These are phyloP conservation scores for Neocatenulostroma microsporum DNA, from an alignment of 2,329 filamentous ascomycete genomes.

Conservation along the genomic window DNA sequence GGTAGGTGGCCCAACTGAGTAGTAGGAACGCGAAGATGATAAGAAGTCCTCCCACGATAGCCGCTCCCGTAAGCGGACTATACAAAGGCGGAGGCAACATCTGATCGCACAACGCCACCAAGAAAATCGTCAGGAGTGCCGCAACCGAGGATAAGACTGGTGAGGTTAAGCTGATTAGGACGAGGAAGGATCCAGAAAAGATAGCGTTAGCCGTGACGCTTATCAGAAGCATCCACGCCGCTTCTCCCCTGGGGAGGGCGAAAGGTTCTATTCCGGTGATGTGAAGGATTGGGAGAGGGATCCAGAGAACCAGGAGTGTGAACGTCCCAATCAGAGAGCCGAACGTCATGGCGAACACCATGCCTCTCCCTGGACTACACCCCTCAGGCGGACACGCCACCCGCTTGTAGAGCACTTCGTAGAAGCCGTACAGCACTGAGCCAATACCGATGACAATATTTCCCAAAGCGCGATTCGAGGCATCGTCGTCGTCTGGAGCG, in stretches of 20 bases:
- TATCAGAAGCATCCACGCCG: constrained; percentile 70
- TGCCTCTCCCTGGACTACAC: constrained; percentile 73
- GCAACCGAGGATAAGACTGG: constrained; percentile 83
- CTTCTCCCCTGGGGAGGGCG: constrained; percentile 67
- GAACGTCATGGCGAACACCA: constrained; percentile 92
- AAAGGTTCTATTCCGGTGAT: constrained; percentile 71
- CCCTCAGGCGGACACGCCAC: constrained; percentile 89
- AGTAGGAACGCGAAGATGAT: constrained; percentile 86
- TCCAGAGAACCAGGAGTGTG: constrained; percentile 81
- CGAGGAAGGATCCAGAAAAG: constrained; percentile 87
- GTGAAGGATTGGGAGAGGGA: constrained; percentile 81
- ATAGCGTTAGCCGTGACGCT: constrained; percentile 80
- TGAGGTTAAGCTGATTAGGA: constrained; percentile 85
- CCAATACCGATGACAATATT: constrained; percentile 89
- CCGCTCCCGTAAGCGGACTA: constrained; percentile 62
- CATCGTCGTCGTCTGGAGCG: constrained; percentile 43
- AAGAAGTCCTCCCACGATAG: constrained; percentile 71
- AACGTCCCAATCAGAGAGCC: constrained; percentile 80
- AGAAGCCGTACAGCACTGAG: constrained; percentile 88
- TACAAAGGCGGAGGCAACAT: constrained; percentile 61
- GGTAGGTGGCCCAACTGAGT: constrained; percentile 83
- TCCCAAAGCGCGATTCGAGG: constrained; percentile 64
- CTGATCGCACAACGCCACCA: constrained; percentile 90
- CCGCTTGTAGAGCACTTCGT: constrained; percentile 94
- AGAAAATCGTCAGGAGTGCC: constrained; percentile 89